A percentile compares a stretch with the other conserved stretches of the same genome.
phyloP scores from a whole-genome alignment of 345 rosid genomes.

The Gossypium herbaceum region DNA sequence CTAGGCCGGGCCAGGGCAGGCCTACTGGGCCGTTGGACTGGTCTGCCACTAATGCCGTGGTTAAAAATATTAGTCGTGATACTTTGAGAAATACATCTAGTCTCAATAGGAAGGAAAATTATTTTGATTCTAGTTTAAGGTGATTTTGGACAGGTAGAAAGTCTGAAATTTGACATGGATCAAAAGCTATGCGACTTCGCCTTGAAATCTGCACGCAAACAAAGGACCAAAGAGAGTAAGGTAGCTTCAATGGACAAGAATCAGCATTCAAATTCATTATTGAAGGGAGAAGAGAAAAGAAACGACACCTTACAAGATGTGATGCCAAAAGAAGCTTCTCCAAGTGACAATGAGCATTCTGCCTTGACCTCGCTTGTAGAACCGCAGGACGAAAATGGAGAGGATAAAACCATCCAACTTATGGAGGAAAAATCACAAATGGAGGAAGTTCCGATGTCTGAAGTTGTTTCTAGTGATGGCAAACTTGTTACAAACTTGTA shows the following conservation, averaged over 20 bases:
- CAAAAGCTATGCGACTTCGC: conserved; percentile 28
- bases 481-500: conserved; percentile 26
- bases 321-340: conserved; percentile 21
- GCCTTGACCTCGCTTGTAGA: conserved; percentile 35
- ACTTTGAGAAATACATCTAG: conserved; percentile 15
- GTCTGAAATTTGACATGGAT: conserved; percentile 19
- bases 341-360: conserved; percentile 30
- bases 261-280: conserved; percentile 17
- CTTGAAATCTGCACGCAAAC: conserved; percentile 16
- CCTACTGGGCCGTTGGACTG: no score
- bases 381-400: conserved; percentile 30
- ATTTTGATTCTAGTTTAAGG: conserved; percentile 18
- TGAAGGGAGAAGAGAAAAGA: conserved; percentile 27
- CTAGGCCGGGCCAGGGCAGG: no score
- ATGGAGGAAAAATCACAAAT: conserved; percentile 18
- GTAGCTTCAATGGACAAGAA: conserved; percentile 14
- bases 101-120: conserved; percentile 12
- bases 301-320: conserved; percentile 18
- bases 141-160: conserved; percentile 14
- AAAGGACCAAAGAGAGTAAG: conserved; percentile 19
- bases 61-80: conserved; percentile 13
- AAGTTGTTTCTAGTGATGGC: conserved; percentile 25
- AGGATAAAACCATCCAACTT: conserved; percentile 20
- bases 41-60: no score
- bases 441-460: conserved; percentile 23